Conservation (phyloP, 768 basidiomycete genomes). For the Tulasnella sp. region DNA sequence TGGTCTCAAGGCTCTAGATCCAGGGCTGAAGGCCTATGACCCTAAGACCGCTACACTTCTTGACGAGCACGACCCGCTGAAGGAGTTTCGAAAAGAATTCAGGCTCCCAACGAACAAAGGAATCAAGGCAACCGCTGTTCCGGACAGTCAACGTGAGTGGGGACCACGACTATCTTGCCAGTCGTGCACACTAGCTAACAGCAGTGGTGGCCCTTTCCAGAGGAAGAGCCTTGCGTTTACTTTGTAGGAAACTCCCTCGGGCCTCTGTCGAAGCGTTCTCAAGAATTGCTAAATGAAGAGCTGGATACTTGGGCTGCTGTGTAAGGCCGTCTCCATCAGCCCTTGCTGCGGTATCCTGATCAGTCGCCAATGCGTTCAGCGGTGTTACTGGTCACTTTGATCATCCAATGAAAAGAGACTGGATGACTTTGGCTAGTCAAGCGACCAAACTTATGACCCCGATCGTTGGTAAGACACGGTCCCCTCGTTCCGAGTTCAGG, state of each 20-base stretch:
- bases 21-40: slow-evolving; percentile 4
- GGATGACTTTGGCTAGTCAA: slow-evolving; percentile 72
- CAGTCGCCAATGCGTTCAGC: slow-evolving; percentile 41
- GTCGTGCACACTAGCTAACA: background rate
- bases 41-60: background rate
- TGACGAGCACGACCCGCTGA: slow-evolving; percentile 27
- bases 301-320: slow-evolving; percentile 72
- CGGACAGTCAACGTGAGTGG: slow-evolving; percentile 19
- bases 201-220: slow-evolving; percentile 27
- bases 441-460: slow-evolving; percentile 72
- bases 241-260: slow-evolving; percentile 97
- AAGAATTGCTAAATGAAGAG: slow-evolving; percentile 72
- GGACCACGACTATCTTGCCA: background rate
- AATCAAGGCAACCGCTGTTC: slow-evolving; percentile 25
- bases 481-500: background rate
- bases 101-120: slow-evolving; percentile 27
- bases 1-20: background rate
- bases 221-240: slow-evolving; percentile 64
- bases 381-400: slow-evolving; percentile 85
- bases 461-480: slow-evolving; percentile 63
- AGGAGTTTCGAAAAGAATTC: slow-evolving; percentile 29
- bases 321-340: slow-evolving; percentile 44
- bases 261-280: slow-evolving; percentile 67
- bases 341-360: slow-evolving; percentile 31
- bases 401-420: slow-evolving; percentile 79